phyloP scores from a whole-genome alignment of 768 basidiomycete genomes.

The Russula abietina region DNA sequence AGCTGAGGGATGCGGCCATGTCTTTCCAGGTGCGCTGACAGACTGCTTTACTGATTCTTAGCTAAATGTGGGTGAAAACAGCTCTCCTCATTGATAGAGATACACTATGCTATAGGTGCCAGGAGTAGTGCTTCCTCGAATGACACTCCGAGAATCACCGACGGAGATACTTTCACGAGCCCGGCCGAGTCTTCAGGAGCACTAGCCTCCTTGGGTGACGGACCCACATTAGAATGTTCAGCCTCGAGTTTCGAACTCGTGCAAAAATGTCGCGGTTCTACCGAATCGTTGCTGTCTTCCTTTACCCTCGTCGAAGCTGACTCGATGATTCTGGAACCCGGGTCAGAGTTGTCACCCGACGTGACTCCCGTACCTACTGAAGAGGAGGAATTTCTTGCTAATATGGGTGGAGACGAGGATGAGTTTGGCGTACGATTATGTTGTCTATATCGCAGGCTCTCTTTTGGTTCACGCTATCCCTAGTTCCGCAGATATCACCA shows the following conservation, averaged over 20 bases:
- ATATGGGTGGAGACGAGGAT: constrained; percentile 11
- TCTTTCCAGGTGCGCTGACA: constrained; percentile 22
- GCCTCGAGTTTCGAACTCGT: constrained; percentile 1
- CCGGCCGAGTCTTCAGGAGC: constrained; percentile 1
- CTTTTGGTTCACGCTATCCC: not conserved
- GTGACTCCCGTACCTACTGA: constrained; percentile 5
- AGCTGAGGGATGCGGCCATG: constrained; percentile 22
- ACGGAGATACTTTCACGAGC: constrained; percentile 4
- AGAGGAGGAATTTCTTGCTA: constrained; percentile 22
- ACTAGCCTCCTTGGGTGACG: not conserved
- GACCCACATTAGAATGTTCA: not conserved
- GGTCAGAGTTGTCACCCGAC: too few species aligned
- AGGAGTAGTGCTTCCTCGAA: not conserved
- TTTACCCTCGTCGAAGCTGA: constrained; percentile 11
- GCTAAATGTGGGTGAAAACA: not conserved
- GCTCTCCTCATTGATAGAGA: constrained; percentile 26
- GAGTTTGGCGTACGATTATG: constrained; percentile 17
- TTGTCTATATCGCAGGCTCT: not conserved
- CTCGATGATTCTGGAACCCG: not conserved
- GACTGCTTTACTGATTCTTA: not conserved
- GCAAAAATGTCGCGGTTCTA: not conserved
- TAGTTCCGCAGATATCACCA: constrained; percentile 49
- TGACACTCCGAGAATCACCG: not conserved
- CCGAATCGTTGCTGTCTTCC: not conserved
- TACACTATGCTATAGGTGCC: constrained; percentile 23